Base-by-base conservation (phyloP, 1,139 yeast genomes). In the Yamadazyma mexicana region DNA sequence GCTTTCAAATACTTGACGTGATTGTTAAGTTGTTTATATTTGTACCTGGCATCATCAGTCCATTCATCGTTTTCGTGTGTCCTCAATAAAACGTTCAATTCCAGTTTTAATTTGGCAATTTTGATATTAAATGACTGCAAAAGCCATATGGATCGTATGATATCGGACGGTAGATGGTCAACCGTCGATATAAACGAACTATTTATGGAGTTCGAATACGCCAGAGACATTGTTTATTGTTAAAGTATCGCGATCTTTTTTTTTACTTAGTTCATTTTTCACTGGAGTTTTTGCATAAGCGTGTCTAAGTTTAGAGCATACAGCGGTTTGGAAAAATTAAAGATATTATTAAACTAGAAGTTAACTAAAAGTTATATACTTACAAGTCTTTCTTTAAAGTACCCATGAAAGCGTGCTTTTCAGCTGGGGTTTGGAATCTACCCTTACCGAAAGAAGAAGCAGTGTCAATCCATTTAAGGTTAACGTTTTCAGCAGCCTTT, bases 391-490 rank as follows among this genome's bases (percentile, higher is more conserved):
- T 91, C 95, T 94, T 94, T 75, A 92, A 86, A 67, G 98, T 91
- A 83, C 99, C 99, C 82, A 91, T 69, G 92, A 94, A 94, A 69
- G 98, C 95, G 72, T 83, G 91, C 91, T 94, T 94, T 84, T 94
- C 99, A 75, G 97, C 98, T 65, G 97, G 96, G 69, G 98, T 92
- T 81, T 94, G 99, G 98, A 94, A 94, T 84, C 98, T 92, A 83
- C 99, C 99, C 89, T 92, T 94, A 87, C 99, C 99, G 88, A 92
- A 92, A 81, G 91, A 91, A 67, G 98, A 92, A 69, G 98, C 96
- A 65, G 99, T 92, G 76, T 92, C 99, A 73, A 92, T 92, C 98
- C 98, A 92, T 80, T 92, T 92, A 78, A 92, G 87, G 83, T 79
- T 81, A 61, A 91, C 96, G 77, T 88, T 75, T 82, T 92, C 99